Conservation (phyloP, 2,329 filamentous ascomycete species). For the Anthostomella pinea region DNA sequence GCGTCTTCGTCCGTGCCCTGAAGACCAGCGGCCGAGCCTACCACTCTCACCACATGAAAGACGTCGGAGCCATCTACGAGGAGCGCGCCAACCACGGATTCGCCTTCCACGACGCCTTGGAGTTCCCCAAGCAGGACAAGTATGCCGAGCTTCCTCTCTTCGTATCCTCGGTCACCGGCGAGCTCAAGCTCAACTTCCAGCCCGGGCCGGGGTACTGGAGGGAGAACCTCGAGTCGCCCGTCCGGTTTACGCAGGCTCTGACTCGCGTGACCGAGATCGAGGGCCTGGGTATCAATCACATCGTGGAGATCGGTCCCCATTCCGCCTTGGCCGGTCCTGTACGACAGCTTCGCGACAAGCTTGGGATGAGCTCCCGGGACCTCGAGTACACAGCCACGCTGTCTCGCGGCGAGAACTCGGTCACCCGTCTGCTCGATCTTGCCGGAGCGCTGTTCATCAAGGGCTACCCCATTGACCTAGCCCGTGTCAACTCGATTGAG, state of each 20-base stretch:
- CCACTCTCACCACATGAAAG: slow-evolving; percentile 15
- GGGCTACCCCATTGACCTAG: slow-evolving; percentile 6
- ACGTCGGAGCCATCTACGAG: slow-evolving; percentile 9
- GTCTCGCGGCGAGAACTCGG: slow-evolving; percentile 6
- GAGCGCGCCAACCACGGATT: no score
- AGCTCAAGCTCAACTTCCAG: slow-evolving; percentile 4
- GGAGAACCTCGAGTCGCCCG: slow-evolving; percentile 6
- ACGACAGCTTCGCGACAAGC: slow-evolving; percentile 9
- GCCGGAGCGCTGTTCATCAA: slow-evolving; percentile 12
- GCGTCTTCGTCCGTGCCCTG: slow-evolving; percentile 3
- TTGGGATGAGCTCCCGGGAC: slow-evolving; percentile 6
- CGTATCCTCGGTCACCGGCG: slow-evolving; percentile 6
- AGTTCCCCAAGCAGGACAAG: slow-evolving; percentile 2
- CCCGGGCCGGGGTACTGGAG: slow-evolving; percentile 9
- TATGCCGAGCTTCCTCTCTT: slow-evolving; percentile 5
- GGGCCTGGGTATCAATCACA: slow-evolving; percentile 4
- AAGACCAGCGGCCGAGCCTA: slow-evolving; percentile 14
- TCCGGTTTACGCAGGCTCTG: slow-evolving; percentile 4
- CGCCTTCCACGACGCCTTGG: not conserved
- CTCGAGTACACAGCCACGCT: slow-evolving; percentile 8
- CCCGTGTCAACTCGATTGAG: slow-evolving; percentile 10
- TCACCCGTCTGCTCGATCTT: slow-evolving; percentile 11
- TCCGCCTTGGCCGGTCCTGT: slow-evolving; percentile 7
- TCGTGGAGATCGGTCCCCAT: slow-evolving; percentile 15
- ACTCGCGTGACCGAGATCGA: slow-evolving; percentile 4